Evolutionary conservation across 1,284 basidiomycete genomes (phyloP), one percentile per base, ranked within the genome.

Genomic region (Sphagnurus paluster): DNA sequence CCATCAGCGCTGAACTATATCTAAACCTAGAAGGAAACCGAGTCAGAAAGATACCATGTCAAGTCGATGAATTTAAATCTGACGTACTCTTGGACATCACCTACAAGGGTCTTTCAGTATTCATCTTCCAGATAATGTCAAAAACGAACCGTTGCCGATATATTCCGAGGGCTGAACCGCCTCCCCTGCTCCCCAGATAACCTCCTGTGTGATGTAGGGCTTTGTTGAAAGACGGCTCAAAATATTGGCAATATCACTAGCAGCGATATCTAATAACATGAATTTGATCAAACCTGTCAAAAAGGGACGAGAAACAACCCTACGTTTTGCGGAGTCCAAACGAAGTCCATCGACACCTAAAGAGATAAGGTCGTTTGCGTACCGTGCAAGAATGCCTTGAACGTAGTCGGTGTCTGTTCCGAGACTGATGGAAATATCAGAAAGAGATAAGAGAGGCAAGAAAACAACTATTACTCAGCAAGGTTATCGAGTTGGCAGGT

Each of bases 311-410:
- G n/a, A n/a, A n/a, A 26, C 21, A 35, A 33, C 56, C 68, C 44
- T 56, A 84, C 82, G 75, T 64, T 86, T 87, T 0, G 82, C 74
- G 5, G 84, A 82, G 60, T 88, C 84, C 28, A 87, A 63, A 0
- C 84, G 73, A 30, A 87, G 64, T 0, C 85, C 85, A 55, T 82
- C 80, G 1, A 80, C 74, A 2, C 83, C 84, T 9, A 87, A 66
- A 1, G 77, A 78, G 20, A 84, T 49, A 2, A 86, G 61, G 43
- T 86, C 80, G 52, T 85, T 82, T 2, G 59, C 78, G 58, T 85
- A 85, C 13, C 64, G 53, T 0, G 80, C 81, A 1, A 86, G 71
- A 6, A 69, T 62, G 0, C 59, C 60, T 24, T 77, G 72, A 17
- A 86, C 82, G 48, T 80, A 76, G 45, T 77, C 75, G 0, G 80